phyloP scores from a whole-genome alignment of 78 protist genomes.

The Andalucia godoyi region DNA sequence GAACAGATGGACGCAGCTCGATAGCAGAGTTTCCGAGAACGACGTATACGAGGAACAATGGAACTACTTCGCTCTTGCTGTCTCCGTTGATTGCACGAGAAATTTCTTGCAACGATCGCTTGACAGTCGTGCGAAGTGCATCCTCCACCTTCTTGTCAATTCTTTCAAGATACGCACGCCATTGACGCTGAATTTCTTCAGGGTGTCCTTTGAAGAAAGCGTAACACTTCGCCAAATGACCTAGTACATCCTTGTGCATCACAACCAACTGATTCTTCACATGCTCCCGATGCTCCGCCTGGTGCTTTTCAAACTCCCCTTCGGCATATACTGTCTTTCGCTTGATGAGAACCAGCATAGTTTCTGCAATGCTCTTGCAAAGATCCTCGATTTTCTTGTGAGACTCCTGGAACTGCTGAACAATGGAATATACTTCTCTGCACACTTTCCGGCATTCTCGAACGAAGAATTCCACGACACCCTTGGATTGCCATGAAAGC shows the following conservation, averaged over 20 bases:
- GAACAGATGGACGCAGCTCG: slow-evolving; percentile 29
- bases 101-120: slow-evolving; percentile 21
- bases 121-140: slow-evolving; percentile 31
- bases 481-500: slow-evolving; percentile 37
- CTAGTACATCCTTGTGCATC: slow-evolving; percentile 1
- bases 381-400: background rate
- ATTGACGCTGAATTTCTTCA: slow-evolving; percentile 31
- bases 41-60: too few species aligned
- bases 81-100: slow-evolving; percentile 3
- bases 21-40: background rate
- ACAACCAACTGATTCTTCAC: slow-evolving; percentile 1
- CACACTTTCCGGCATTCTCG: slow-evolving; percentile 18
- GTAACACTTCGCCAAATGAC: background rate
- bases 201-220: slow-evolving; percentile 21
- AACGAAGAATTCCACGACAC: slow-evolving; percentile 12
- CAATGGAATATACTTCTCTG: background rate
- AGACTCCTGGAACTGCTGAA: slow-evolving; percentile 23
- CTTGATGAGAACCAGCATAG: slow-evolving; percentile 16
- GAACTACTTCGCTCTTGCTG: slow-evolving; percentile 3
- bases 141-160: slow-evolving; percentile 44
- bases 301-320: slow-evolving; percentile 27
- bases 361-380: slow-evolving; percentile 14
- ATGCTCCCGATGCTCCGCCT: slow-evolving; percentile 16
- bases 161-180: slow-evolving; percentile 27
- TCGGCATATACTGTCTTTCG: slow-evolving; percentile 37